Evolutionary conservation across 805 yeast species (phyloP).

Genomic region (Metschnikowia hibisci): DNA sequence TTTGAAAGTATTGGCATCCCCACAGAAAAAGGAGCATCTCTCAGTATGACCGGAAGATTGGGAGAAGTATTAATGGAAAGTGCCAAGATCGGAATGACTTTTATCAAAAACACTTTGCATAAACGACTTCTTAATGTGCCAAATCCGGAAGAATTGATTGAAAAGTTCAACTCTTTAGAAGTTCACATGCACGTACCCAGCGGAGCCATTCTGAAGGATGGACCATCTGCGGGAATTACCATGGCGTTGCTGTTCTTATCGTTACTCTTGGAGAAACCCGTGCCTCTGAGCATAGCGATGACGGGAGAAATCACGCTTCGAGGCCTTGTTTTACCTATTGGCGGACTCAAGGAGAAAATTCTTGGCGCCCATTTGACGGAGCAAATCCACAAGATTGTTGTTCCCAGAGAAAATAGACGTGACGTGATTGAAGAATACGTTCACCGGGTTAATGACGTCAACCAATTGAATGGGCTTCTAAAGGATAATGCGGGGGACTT

Average conservation of each 20-base stretch:
- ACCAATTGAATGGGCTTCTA: conserved; percentile 32
- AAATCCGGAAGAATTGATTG: conserved; percentile 30
- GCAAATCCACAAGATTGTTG: conserved; percentile 53
- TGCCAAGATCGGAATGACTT: conserved; percentile 71
- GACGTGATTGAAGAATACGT: conserved; percentile 62
- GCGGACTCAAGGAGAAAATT: conserved; percentile 75
- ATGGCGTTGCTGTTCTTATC: conserved; percentile 47
- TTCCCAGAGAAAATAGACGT: conserved; percentile 67
- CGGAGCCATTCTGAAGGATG: conserved; percentile 47
- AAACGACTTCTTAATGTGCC: conserved; percentile 30
- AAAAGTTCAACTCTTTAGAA: conserved; percentile 50
- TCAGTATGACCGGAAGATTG: conserved; percentile 74
- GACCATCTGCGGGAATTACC: conserved; percentile 50
- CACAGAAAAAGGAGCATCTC: conserved; percentile 29
- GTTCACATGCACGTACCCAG: conserved; percentile 51
- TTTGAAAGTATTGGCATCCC: conserved; percentile 76
- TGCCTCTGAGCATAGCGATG: conserved; percentile 60
- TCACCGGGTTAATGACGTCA: conserved; percentile 31
- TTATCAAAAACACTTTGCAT: conserved; percentile 57
- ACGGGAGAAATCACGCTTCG: conserved; percentile 82
- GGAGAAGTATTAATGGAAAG: conserved; percentile 81
- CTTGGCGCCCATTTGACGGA: conserved; percentile 72
- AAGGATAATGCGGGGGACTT: conserved; percentile 33
- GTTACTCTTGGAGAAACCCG: conserved; percentile 40
- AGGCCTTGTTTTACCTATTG: conserved; percentile 76